Evolutionary conservation across 805 yeast genomes (phyloP), one percentile per base, ranked within the genome.

Genomic region (Pichia heedii): DNA sequence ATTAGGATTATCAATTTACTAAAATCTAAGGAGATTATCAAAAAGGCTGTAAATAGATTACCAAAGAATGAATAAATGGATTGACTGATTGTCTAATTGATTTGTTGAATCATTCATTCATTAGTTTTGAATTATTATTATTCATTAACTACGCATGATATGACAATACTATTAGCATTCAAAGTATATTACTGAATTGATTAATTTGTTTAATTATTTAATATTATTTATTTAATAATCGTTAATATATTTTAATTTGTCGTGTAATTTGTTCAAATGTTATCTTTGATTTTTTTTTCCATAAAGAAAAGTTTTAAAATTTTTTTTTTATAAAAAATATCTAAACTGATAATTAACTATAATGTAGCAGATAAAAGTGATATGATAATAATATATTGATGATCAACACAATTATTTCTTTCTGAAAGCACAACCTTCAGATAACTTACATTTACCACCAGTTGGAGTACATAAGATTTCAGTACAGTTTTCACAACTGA

Each of bases 391-490:
- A 26, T 19, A 22, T 13, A 15, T 39, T 21, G 13, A 4, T 21
- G 27, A 33, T 33, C 24, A 29, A 22, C 22, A 21, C 33, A 41
- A 57, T 83, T 86, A 90, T 87, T 90, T 93, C 77, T 87, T 86
- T 84, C 97, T 88, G 93, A 88, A 93, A 65, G 98, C 93, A 69
- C 95, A 85, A 73, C 99, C 99, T 78, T 94, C 98, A 62, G 97
- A 88, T 71, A 93, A 81, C 76, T 84, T 88, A 68, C 97, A 97
- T 81, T 93, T 93, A 79, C 99, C 99, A 80, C 99, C 99, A 58
- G 97, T 84, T 70, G 99, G 99, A 67, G 93, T 83, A 77, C 97
- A 89, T 68, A 93, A 84, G 56, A 93, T 97, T 58, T 96, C 87
- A 58, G 97, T 82, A 77, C 99, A 93, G 45, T 95, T 81, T 68